Evolutionary conservation across 257 asterid genomes (phyloP), one percentile per base, ranked within the genome.

Genomic region (Przewalskia tangutica): DNA sequence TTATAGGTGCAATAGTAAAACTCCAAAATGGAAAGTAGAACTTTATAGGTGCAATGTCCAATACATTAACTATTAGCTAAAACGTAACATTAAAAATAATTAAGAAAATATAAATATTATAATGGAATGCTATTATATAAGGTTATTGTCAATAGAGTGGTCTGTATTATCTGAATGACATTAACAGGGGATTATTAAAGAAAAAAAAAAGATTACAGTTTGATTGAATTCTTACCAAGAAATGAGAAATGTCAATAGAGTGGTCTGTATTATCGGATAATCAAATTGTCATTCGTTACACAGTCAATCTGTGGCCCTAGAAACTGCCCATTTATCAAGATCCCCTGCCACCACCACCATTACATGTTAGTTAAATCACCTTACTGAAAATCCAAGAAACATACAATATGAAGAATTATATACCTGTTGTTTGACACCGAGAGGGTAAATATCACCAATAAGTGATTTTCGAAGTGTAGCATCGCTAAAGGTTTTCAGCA

Each of bases 251-350:
- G 99, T 88, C 82, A 95, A n/a, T n/a, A n/a, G n/a, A 89, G 93
- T 88, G 90, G 89, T 95, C 89, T 95, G n/a, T n/a, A n/a, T n/a
- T n/a, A n/a, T n/a, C n/a, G n/a, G 89, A 95, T 92, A 86, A 95
- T 89, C 93, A 95, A 88, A 89, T 95, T 95, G 79, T 95, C 97
- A 82, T 95, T 95, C 18, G 98, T 95, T 64, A 94, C 95, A 79
- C 98, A 95, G 86, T 91, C 96, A 81, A 94, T 94, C 66, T 91
- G 92, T 81, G 99, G 99, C 80, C 98, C 99, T n/a, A 97, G 99
- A 84, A 94, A 95, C 92, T 92, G 97, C 66, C 97, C 97, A 82
- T 95, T 95, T 50, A 95, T 94, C 94, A 94, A 85, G 82, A 95
- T 94, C 5, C 94, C 99, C 99, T 95, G 93, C 90, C 32, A 27